Base-by-base conservation (phyloP, 495 filamentous ascomycete species). In the Acidiella bohemica region DNA sequence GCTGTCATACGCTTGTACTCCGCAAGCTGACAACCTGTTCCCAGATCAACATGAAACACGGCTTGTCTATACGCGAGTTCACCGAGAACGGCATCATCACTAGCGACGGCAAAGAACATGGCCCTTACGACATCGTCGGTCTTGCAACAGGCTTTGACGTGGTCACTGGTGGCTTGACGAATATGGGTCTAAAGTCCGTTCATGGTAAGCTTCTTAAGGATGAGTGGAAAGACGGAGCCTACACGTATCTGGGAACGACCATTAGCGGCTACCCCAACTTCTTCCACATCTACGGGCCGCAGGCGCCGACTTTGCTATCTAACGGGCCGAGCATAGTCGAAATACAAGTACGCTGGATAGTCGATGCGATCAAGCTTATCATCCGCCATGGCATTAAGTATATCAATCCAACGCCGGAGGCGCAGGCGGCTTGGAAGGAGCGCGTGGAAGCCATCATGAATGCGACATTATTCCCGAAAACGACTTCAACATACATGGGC, bases 111-210 rank as follows among this genome's bases (percentile, higher is more conserved):
- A 61, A 27, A 0, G 71, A 70, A 0, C 64, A 73, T 26, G 41
- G 53, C 29, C 56, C 53, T 2, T 61, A 39, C n/a, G 68, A 66
- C 36, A 41, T 65, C 0, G 55, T 74, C 35, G 57, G 58, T 18
- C 55, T 72, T 16, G 70, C 69, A 0, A 73, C 71, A 0, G 71
- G 70, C 11, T 75, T 70, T 47, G 68, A 73, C 49, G 64, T 59
- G 12, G 61, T 67, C 5, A 73, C 69, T 1, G 70, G 68, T 5
- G 59, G 64, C 3, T 46, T 73, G 23, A 59, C 62, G 0, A 51
- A 58, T 8, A 59, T 75, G 28, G 61, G 57, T 18, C 57, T 75
- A 32, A 43, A 49, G 2, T 60, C 62, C 37, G 64, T 59, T 36
- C 43, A 62, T 22, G 58, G 58, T 8, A 46, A 53, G 4, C 53